phyloP scores from a whole-genome alignment of 768 basidiomycete genomes.

The Suillus bovinus region DNA sequence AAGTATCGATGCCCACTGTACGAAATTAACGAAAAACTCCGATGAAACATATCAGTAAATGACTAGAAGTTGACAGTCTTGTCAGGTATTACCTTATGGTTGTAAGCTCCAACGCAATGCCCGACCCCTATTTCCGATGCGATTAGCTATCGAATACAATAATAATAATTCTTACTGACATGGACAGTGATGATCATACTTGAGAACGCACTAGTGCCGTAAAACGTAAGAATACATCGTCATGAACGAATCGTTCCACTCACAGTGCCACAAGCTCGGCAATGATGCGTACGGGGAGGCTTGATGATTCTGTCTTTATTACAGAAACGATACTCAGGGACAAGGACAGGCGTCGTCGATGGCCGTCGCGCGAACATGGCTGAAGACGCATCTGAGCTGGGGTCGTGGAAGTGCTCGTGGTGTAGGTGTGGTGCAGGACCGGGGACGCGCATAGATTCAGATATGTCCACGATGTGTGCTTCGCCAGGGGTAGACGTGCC shows the following conservation, averaged over 20 bases:
- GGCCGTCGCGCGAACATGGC: constrained; percentile 33
- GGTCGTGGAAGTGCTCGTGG: constrained; percentile 14
- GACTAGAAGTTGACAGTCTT: constrained; percentile 12
- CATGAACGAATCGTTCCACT: constrained; percentile 26
- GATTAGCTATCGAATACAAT: neutral
- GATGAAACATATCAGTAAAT: neutral
- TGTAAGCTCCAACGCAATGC: constrained; percentile 90
- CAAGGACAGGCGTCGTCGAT: constrained; percentile 47
- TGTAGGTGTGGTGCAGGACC: constrained; percentile 11
- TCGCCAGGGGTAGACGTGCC: constrained; percentile 18
- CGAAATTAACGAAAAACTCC: constrained; percentile 86
- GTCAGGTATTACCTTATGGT: constrained; percentile 65
- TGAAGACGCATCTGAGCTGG: constrained; percentile 13
- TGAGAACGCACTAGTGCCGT: constrained; percentile 66
- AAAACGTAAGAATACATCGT: constrained; percentile 1
- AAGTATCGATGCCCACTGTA: constrained; percentile 59
- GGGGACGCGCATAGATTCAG: constrained; percentile 12
- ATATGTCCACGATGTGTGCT: constrained; percentile 17
- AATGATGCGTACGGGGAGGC: constrained; percentile 79
- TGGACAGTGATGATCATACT: constrained; percentile 89
- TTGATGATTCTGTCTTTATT: constrained; percentile 62
- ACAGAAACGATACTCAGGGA: constrained; percentile 71
- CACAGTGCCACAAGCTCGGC: constrained; percentile 79
- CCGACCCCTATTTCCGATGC: constrained; percentile 67
- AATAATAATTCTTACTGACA: constrained; percentile 48